Evolutionary conservation across 495 filamentous ascomycete genomes (phyloP), one percentile per base, ranked within the genome.

Genomic region (Schizothecium vesticola): DNA sequence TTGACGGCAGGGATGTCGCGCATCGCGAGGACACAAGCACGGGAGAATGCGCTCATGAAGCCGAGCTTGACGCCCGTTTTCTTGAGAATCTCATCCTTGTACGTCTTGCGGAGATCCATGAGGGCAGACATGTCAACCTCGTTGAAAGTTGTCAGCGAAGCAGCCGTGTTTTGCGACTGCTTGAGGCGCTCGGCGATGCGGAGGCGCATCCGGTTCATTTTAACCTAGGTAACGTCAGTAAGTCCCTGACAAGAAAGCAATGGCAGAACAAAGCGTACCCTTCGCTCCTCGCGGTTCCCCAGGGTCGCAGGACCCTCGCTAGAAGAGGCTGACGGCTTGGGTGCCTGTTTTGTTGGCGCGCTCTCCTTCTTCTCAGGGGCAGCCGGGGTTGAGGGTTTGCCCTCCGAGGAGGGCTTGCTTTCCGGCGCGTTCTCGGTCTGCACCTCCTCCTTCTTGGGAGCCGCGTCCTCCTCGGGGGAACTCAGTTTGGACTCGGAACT

Each of bases 201-300:
- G 58, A 98, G 87, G 62, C 95, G 92, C 96, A 99, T 99, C 64
- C 96, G 91, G 84, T 98, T 98, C 95, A 99, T 99, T 85, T 99
- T 99, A 72, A 97, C 93, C 92, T 94, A 71, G 56, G 64, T 64
- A 56, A 3, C 12, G 65, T 75, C n/a, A 70, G 61, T 51, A 70
- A 43, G 8, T 55, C 28, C 9, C 2, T 3, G 65, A 9, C 3
- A 56, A 64, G 12, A 25, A 33, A 61, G 16, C 25, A 21, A 23
- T 43, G 29, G 26, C 33, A 19, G 6, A 10, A 22, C 43, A 10
- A 8, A 33, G 83, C 90, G 72, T 85, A 95, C 93, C 65, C 94
- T 87, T 68, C 91, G 88, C 84, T 99, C 96, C 69, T 97, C 94
- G 28, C 95, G 90, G 80, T 82, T 90, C 51, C 94, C 92, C 29